These are phyloP conservation scores for Meripilus lineatus DNA, from an alignment of 1,284 basidiomycete species.

Conservation along the genomic window DNA sequence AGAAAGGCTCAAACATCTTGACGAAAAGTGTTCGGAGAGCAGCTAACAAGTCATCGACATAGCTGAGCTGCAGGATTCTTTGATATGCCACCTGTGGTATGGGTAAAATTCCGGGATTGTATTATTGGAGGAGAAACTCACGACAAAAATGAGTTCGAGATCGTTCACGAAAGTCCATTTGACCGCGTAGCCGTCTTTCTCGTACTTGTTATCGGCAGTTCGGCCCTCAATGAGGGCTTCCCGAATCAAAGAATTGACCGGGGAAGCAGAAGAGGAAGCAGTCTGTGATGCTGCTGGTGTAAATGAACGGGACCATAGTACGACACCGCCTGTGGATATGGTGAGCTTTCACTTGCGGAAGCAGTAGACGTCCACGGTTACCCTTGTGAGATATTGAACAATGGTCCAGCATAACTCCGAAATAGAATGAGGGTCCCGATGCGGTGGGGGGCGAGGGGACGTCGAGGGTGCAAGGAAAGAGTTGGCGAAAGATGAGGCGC, in stretches of 20 bases:
- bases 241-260: constrained; percentile 85
- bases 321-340: constrained; percentile 82
- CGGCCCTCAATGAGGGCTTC: constrained; percentile 88
- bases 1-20: constrained; percentile 79
- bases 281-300: constrained; percentile 77
- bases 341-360: no score
- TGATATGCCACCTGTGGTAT: constrained; percentile 86
- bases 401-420: constrained; percentile 68
- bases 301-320: constrained; percentile 91
- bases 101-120: constrained; percentile 7
- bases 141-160: constrained; percentile 91
- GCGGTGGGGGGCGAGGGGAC: background rate
- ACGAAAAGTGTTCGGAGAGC: constrained; percentile 83
- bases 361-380: no score
- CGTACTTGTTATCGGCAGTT: constrained; percentile 73
- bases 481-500: background rate
- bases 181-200: constrained; percentile 89
- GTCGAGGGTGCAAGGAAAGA: background rate
- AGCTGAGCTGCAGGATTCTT: constrained; percentile 91
- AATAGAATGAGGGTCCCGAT: background rate
- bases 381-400: constrained; percentile 87
- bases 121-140: constrained; percentile 35
- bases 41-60: constrained; percentile 84
- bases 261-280: constrained; percentile 75
- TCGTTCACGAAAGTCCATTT: constrained; percentile 93